Base-by-base conservation (phyloP, 805 yeast genomes). In the Candida sphagnicola region DNA sequence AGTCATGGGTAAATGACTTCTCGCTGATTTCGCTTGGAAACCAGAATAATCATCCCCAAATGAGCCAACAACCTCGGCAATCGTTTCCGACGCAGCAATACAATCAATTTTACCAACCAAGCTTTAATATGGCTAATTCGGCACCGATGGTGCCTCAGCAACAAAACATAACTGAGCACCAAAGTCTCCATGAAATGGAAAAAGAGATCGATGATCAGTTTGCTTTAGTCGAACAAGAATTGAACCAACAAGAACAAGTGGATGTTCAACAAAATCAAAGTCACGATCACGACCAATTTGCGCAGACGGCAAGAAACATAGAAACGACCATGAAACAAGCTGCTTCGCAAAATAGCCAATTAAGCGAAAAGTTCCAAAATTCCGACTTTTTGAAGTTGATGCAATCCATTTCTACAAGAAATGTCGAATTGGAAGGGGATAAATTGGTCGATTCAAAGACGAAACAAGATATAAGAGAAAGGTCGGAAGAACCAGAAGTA, bases 391-490 rank as follows among this genome's bases (percentile, higher is more conserved):
- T 68, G 33, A 64, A 67, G 45, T 51, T 68, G 28, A 68, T 68
- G 74, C 48, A 50, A 28, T 57, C 59, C 28, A 66, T 68, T 16
- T 59, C 67, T 16, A 58, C 59, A 30, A 46, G 70, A 24, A 41
- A 53, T 29, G 70, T 68, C 18, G 72, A 66, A 47, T 42, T 68
- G 4, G 65, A 64, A 14, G 72, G 72, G 12, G 66, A 63, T 39
- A 65, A 60, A 42, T 52, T 68, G 32, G 69, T 67, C 26, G 51
- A 60, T 29, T 40, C 45, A 2, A 28, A 41, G 2, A 37, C 59
- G 5, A 73, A 74, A 4, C 54, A 54, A 14, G 74, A 68, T 41
- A 59, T 72, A 11, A 32, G 47, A 21, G 36, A 43, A 30, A 24
- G 19, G 10, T 23, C 31, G n/a, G 8, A 12, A 3, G 37, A 31